A percentile compares a stretch with the other conserved stretches of the same genome.
Evolutionary conservation across 2,329 filamentous ascomycete genomes (phyloP).

Genomic region (Hypoxylon sp.): DNA sequence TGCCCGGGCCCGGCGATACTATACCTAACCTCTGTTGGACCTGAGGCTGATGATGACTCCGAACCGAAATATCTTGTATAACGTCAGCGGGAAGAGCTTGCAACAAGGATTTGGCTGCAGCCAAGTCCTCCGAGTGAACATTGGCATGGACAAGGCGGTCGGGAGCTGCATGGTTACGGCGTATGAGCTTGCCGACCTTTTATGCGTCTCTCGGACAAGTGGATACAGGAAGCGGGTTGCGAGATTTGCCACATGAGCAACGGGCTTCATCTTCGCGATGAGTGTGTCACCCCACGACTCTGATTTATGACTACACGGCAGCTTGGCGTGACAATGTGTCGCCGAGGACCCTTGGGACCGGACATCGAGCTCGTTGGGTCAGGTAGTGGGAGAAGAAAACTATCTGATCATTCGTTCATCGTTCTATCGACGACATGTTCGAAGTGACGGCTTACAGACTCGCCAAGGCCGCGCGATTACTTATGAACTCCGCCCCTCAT

Average conservation of each 20-base stretch:
- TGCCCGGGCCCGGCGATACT: neutral
- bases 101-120: neutral
- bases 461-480: conserved; percentile 1
- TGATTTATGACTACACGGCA: neutral
- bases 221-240: neutral
- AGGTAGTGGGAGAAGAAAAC: neutral
- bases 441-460: neutral
- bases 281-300: neutral
- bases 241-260: neutral
- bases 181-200: neutral
- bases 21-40: neutral
- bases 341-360: neutral
- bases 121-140: neutral
- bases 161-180: neutral
- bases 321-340: neutral
- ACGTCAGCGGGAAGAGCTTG: conserved; percentile 15
- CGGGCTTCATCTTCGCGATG: neutral
- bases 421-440: neutral
- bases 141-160: neutral
- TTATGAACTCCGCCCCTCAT: neutral
- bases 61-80: conserved; percentile 15
- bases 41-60: conserved; percentile 12
- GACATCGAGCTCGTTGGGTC: neutral
- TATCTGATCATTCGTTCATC: neutral
- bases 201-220: neutral